Evolutionary conservation across 164 flowering plant genomes (phyloP).

Genomic region (Piper longum): DNA sequence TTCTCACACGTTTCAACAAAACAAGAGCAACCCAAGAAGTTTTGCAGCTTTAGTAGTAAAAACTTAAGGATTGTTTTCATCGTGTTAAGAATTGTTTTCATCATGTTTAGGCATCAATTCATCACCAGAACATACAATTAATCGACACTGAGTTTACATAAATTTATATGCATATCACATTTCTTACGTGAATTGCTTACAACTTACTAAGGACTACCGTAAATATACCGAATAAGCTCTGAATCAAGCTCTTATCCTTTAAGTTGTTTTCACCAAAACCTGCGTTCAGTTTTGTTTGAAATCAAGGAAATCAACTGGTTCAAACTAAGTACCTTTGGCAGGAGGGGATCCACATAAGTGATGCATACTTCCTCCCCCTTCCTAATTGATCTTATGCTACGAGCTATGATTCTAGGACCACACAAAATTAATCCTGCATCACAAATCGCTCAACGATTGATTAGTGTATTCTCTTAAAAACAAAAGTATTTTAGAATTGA

Average conservation of each 20-base stretch:
- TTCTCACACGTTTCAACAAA: neutral
- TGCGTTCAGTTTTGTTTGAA: neutral
- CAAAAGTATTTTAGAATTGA: neutral
- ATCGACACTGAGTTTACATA: neutral
- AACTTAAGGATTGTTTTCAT: no score
- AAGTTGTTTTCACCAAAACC: neutral
- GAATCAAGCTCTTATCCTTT: neutral
- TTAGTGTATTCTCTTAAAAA: no score
- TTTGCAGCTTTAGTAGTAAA: no score
- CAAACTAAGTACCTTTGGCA: slow-evolving; percentile 38
- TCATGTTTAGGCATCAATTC: neutral
- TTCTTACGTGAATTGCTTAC: neutral
- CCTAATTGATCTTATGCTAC: slow-evolving; percentile 47
- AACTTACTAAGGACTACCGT: neutral
- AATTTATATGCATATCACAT: neutral
- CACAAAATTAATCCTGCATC: slow-evolving; percentile 10
- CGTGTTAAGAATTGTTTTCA: no score
- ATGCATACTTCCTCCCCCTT: slow-evolving; percentile 46
- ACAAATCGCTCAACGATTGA: neutral
- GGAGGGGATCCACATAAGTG: slow-evolving; percentile 58
- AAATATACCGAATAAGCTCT: neutral
- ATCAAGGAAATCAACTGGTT: neutral
- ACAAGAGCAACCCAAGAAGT: neutral
- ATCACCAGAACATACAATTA: neutral
- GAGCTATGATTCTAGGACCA: slow-evolving; percentile 46